Percentiles rank a stretch among this genome's conserved stretches.
These are phyloP conservation scores for Alloteropsis semialata DNA, from an alignment of 176 grass and related monocot species.

Conservation along the genomic window DNA sequence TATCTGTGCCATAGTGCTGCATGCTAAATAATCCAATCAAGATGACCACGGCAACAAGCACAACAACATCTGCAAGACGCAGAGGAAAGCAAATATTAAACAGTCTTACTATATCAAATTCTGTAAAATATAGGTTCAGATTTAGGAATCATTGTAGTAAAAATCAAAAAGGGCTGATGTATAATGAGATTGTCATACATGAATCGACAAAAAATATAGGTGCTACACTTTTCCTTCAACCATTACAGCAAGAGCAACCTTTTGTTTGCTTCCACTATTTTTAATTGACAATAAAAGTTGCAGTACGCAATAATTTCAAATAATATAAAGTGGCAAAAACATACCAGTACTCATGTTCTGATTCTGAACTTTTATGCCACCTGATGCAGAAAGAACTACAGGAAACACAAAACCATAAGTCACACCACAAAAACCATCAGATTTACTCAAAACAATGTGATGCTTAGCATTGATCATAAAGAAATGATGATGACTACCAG, in stretches of 20 bases:
- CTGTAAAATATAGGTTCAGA: slow-evolving; percentile 14
- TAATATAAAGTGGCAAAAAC: background rate
- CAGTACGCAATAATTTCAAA: background rate
- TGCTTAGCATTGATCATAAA: background rate
- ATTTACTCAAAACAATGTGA: slow-evolving; percentile 21
- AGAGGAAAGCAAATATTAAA: slow-evolving; percentile 37
- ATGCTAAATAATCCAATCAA: slow-evolving; percentile 95
- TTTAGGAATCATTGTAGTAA: slow-evolving; percentile 3
- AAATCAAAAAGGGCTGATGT: background rate
- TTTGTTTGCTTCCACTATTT: slow-evolving; percentile 6
- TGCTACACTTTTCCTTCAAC: slow-evolving; percentile 16
- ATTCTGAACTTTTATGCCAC: slow-evolving; percentile 84
- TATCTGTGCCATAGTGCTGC: slow-evolving; percentile 95
- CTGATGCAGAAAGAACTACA: slow-evolving; percentile 98
- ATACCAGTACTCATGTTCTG: slow-evolving; percentile 70
- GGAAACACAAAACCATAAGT: slow-evolving; percentile 13
- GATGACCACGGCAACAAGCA: slow-evolving; percentile 90
- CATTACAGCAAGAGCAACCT: slow-evolving; percentile 7
- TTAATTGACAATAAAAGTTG: background rate
- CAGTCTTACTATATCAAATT: background rate
- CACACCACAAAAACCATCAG: background rate
- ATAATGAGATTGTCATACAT: slow-evolving; percentile 3
- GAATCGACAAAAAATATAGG: background rate
- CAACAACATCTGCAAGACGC: slow-evolving; percentile 70
- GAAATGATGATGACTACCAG: slow-evolving; percentile 49